phyloP scores from a whole-genome alignment of 1,284 basidiomycete species.

The Golubevia sp. region DNA sequence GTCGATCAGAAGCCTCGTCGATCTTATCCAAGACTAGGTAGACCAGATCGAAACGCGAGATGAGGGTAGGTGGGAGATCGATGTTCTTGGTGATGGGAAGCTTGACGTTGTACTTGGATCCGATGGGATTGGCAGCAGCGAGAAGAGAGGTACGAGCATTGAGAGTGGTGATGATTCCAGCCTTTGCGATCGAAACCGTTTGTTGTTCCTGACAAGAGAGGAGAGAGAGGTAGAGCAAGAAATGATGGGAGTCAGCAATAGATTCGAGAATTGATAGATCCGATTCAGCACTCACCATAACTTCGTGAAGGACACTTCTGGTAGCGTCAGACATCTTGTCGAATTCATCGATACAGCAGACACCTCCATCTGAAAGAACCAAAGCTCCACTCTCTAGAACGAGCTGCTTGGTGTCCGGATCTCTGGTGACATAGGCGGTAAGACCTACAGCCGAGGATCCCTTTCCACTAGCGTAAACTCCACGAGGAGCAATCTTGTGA shows the following conservation, averaged over 20 bases:
- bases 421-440: slow-evolving; percentile 95
- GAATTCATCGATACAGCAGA: slow-evolving; percentile 99
- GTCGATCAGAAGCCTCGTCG: slow-evolving; percentile 52
- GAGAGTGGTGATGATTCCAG: slow-evolving; percentile 96
- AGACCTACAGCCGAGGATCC: slow-evolving; percentile 97
- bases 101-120: slow-evolving; percentile 89
- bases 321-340: slow-evolving; percentile 99
- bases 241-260: slow-evolving; percentile 3
- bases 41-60: slow-evolving; percentile 96
- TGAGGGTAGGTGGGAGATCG: slow-evolving; percentile 91
- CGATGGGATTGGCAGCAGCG: slow-evolving; percentile 95
- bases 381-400: slow-evolving; percentile 96
- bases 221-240: background rate
- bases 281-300: slow-evolving; percentile 76
- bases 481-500: background rate
- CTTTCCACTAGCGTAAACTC: slow-evolving; percentile 73
- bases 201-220: slow-evolving; percentile 83
- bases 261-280: background rate
- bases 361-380: slow-evolving; percentile 93
- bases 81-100: slow-evolving; percentile 69
- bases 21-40: slow-evolving; percentile 85
- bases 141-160: slow-evolving; percentile 96
- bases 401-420: slow-evolving; percentile 96
- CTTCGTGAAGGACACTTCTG: slow-evolving; percentile 94
- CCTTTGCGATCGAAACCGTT: slow-evolving; percentile 99